Conservation (phyloP, 2,329 filamentous ascomycete genomes). For the Trichoderma semiorbis region DNA sequence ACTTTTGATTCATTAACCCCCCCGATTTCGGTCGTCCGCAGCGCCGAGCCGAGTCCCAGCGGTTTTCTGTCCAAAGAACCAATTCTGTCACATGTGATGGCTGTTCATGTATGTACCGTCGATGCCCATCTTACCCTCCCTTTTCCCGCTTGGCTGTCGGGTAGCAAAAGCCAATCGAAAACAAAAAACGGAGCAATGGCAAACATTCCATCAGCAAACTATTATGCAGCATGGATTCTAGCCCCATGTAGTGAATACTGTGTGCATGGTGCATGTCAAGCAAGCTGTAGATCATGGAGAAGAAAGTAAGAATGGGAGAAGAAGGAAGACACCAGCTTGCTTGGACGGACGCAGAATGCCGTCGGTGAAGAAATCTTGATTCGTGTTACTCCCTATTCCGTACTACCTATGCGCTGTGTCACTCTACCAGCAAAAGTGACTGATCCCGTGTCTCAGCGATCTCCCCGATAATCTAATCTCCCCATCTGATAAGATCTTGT, state of each 20-base stretch:
- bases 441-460: not conserved
- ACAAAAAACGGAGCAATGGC: not conserved
- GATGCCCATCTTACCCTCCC: not conserved
- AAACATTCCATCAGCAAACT: not conserved
- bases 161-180: not conserved
- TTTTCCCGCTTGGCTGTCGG: not conserved
- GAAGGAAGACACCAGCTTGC: not conserved
- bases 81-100: not conserved
- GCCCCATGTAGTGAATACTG: not conserved
- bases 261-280: not conserved
- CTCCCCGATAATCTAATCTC: constrained; percentile 9
- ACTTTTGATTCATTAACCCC: not conserved
- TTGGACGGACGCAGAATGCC: not conserved
- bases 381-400: not conserved
- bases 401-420: not conserved
- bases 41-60: not conserved
- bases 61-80: not conserved
- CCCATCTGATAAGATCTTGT: constrained; percentile 11
- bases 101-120: not conserved
- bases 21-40: not conserved
- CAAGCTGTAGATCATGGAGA: not conserved
- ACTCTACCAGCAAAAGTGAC: not conserved
- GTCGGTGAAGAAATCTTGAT: not conserved
- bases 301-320: not conserved
- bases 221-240: not conserved